Percentiles rank a stretch among this genome's conserved stretches.
These are phyloP conservation scores for Xylariaceae sp. DNA, from an alignment of 2,329 filamentous ascomycete species.

Conservation along the genomic window DNA sequence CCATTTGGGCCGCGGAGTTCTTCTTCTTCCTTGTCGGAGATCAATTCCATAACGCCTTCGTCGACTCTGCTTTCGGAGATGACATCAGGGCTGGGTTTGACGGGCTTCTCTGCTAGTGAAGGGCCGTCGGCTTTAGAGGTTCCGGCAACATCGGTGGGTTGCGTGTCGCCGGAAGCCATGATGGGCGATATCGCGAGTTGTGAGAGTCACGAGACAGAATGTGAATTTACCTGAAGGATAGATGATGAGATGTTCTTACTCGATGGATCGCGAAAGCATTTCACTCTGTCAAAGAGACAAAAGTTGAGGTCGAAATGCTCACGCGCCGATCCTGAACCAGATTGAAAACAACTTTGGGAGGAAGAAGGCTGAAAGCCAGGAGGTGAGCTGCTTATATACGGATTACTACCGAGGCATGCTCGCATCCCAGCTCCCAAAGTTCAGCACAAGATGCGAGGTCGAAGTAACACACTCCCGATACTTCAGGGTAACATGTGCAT, in stretches of 20 bases:
- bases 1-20: constrained; percentile 25
- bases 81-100: constrained; percentile 5
- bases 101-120: constrained; percentile 11
- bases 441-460: background rate
- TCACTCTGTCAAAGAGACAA: no score
- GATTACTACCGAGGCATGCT: no score
- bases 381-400: background rate
- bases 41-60: constrained; percentile 11
- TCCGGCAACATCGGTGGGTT: constrained; percentile 17
- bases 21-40: constrained; percentile 20
- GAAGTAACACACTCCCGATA: background rate
- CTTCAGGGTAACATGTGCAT: background rate
- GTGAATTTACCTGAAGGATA: background rate
- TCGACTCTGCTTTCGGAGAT: constrained; percentile 5
- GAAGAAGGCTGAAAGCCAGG: background rate
- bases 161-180: constrained; percentile 22
- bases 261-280: background rate
- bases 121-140: constrained; percentile 11
- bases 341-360: no score
- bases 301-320: no score
- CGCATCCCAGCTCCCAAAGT: no score
- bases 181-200: background rate
- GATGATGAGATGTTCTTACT: background rate
- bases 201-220: background rate
- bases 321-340: no score